Base-by-base conservation (phyloP, 192 early-diverging fungal species). In the Entomortierella lignicola region DNA sequence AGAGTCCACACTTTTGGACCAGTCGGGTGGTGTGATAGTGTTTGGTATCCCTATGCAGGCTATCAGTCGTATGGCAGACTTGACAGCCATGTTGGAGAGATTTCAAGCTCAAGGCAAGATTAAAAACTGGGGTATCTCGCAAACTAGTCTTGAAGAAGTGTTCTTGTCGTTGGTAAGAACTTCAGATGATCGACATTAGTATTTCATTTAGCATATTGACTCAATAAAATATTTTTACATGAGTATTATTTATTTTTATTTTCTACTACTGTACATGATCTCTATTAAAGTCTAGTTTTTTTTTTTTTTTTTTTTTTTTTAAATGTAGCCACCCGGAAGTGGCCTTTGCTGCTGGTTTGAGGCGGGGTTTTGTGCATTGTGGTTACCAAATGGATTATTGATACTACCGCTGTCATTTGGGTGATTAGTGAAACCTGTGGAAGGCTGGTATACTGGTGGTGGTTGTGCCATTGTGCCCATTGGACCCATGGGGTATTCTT, bases 61-160 rank as follows among this genome's bases (percentile, higher is more conserved):
- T 21, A 82, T 85, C 20, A 44, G 61, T 11, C 30, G 27, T 20
- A 84, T 91, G 50, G 86, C 90, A 0, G 55, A 64, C 29, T 86
- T 91, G 56, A 85, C 91, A 12, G 86, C 87, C 60, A 87, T 81
- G 83, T 56, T 92, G 20, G 89, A 90, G 60, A 72, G 69, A 30
- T 56, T 57, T 18, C 72, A 73, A 41, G 60, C 57, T 0, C 66
- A 72, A 32, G 71, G 69, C 50, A 53, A 81, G 21, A 70, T 91
- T 30, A 89, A 85, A 62, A 70, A 81, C 23, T 93, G 92, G 90
- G 90, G 90, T 29, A 86, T 93, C 52, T 82, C 82, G 20, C 88
- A 91, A 64, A 90, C 91, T 8, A 87, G 85, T 17, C 62, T 91
- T 13, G 91, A 93, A 62, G 90, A 93, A 54, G 90, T 90, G 25